Evolutionary conservation across 2,329 filamentous ascomycete genomes (phyloP).

Genomic region (Neoarthrinium moseri): DNA sequence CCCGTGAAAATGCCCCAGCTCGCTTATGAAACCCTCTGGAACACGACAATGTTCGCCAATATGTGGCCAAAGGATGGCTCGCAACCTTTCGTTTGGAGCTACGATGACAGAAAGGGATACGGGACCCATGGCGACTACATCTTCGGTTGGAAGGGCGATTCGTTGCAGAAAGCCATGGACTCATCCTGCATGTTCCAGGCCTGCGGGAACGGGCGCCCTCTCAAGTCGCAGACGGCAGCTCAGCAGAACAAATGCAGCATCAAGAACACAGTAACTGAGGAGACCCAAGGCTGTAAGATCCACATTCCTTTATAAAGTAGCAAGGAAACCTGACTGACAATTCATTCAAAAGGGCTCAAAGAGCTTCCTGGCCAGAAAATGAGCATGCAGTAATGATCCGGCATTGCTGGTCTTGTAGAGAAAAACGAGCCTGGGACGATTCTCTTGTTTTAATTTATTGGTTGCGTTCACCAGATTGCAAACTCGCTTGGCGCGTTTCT

Average conservation of each 20-base stretch:
- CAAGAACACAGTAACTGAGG: slow-evolving; percentile 20
- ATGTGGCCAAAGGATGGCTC: slow-evolving; percentile 33
- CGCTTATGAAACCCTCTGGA: slow-evolving; percentile 43
- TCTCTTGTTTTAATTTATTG: no score
- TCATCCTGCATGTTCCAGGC: slow-evolving; percentile 28
- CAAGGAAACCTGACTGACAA: neutral
- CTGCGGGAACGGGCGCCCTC: slow-evolving; percentile 28
- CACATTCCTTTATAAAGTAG: neutral
- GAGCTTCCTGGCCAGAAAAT: neutral
- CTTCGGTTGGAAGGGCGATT: slow-evolving; percentile 33
- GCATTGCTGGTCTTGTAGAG: no score
- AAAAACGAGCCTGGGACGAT: no score
- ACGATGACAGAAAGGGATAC: slow-evolving; percentile 30
- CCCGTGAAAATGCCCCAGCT: slow-evolving; percentile 43
- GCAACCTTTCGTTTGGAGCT: slow-evolving; percentile 27
- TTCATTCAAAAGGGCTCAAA: neutral
- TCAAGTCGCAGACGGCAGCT: slow-evolving; percentile 22
- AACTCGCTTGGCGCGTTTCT: no score
- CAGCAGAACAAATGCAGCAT: slow-evolving; percentile 26
- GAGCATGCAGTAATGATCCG: no score
- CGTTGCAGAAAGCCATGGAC: slow-evolving; percentile 31
- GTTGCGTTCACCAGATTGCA: no score
- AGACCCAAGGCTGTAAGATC: slow-evolving; percentile 26
- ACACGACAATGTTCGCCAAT: slow-evolving; percentile 37
- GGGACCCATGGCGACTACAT: slow-evolving; percentile 38